Evolutionary conservation across 2,329 filamentous ascomycete species (phyloP), one percentile per base, ranked within the genome.

Genomic region (Dothidotthia symphoricarpi): DNA sequence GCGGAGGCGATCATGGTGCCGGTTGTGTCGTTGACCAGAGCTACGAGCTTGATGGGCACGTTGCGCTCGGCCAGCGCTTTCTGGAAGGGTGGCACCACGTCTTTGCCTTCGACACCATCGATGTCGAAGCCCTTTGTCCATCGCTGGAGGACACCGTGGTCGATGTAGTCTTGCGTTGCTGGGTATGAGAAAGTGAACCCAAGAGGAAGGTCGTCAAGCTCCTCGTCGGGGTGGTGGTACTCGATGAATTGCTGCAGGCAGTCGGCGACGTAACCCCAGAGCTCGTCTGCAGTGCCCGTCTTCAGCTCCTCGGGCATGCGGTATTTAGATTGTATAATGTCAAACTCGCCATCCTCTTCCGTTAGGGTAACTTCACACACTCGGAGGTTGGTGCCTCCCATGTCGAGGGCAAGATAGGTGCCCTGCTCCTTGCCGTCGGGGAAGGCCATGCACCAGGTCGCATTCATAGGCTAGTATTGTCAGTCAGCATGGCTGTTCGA

Each of bases 81-180:
- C 68, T 95, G 85, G 45, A 97, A 85, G 72, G 90, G 86, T 33
- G 88, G 88, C 5, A 95, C 90, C 12, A 95, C 86, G 61, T 97
- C 91, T 31, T 90, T 60, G 26, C 90, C 90, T 73, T 97, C 91
- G 13, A 96, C 88, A 16, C 89, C 90, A 28, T 82, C 78, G 63
- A 97, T 95, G 60, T 96, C 90, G 59, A 96, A 96, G 1, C 91
- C 91, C 75, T 97, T 96, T 52, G 91, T 97, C 91, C 91, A 97
- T 53, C 89, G 82, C 70, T 96, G 91, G 38, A 97, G 77, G 27
- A 95, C 78, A 48, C 91, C 91, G 65, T 95, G 87, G 53, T 97
- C 88, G 57, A 97, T 90, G 68, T 88, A 94, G 55, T 95, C 81
- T 68, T 96, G 91, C 1, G 88, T 91, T 11, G 88, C 90, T 2